Evolutionary conservation across 2,329 filamentous ascomycete genomes (phyloP).

Genomic region (Achaetomium macrosporum): DNA sequence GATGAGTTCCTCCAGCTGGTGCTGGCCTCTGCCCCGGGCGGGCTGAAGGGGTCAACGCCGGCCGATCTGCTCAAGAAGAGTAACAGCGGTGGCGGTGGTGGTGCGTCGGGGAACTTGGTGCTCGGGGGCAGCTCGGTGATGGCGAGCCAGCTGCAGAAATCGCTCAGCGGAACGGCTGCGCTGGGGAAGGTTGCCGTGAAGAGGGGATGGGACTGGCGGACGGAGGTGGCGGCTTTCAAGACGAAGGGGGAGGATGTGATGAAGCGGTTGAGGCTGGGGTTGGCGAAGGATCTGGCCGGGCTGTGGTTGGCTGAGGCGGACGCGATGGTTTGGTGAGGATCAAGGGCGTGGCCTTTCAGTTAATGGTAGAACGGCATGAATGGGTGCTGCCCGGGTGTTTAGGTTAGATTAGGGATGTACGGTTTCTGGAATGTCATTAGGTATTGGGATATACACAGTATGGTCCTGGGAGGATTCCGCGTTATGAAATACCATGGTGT

Average conservation of each 20-base stretch:
- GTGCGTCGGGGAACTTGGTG: constrained; percentile 52
- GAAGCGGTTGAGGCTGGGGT: constrained; percentile 61
- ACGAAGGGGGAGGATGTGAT: constrained; percentile 66
- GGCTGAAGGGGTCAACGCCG: constrained; percentile 54
- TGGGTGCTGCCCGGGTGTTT: neutral
- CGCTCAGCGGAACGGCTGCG: constrained; percentile 43
- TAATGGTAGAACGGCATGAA: neutral
- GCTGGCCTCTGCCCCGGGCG: constrained; percentile 60
- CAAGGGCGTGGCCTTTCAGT: neutral
- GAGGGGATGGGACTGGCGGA: constrained; percentile 72
- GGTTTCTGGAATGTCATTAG: too few species aligned
- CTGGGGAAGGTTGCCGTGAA: constrained; percentile 59
- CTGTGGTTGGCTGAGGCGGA: constrained; percentile 65
- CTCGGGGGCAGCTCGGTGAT: constrained; percentile 71
- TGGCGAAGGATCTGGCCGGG: constrained; percentile 68
- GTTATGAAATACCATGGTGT: neutral
- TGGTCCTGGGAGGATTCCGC: neutral
- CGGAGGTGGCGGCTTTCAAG: constrained; percentile 44
- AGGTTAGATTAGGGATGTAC: neutral
- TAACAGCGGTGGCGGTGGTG: constrained; percentile 33
- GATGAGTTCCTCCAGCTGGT: constrained; percentile 75
- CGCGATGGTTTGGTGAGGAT: constrained; percentile 23
- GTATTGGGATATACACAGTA: neutral
- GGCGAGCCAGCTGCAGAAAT: constrained; percentile 55
- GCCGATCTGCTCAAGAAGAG: constrained; percentile 58